Percentiles rank a stretch among this genome's conserved stretches.
phyloP scores from a whole-genome alignment of 257 asterid species.

The Knoxia roxburghii region DNA sequence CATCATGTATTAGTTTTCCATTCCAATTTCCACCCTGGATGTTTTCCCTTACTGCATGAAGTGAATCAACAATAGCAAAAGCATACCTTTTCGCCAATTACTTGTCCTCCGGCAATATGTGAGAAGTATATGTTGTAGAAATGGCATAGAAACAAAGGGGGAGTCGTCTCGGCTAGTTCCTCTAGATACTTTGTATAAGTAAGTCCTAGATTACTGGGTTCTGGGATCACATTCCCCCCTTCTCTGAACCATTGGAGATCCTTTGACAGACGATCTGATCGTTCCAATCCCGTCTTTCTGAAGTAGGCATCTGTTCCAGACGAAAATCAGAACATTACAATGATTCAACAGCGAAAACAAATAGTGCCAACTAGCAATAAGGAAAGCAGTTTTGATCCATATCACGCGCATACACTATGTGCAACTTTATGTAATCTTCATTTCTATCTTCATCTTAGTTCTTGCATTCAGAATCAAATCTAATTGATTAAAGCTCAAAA shows the following conservation, averaged over 20 bases:
- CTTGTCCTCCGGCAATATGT: constrained; percentile 88
- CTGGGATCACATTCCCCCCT: constrained; percentile 60
- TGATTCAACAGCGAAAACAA: not conserved
- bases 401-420: not conserved
- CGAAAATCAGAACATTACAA: constrained; percentile 7
- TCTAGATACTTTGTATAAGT: constrained; percentile 58
- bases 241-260: constrained; percentile 70
- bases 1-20: not conserved
- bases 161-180: constrained; percentile 70
- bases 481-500: too few relatives aligned
- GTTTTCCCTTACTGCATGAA: not conserved
- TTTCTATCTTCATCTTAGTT: not conserved
- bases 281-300: constrained; percentile 84
- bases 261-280: constrained; percentile 45
- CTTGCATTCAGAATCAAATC: too few relatives aligned
- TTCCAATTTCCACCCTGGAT: not conserved
- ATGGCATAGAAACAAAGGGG: constrained; percentile 70
- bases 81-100: constrained; percentile 69
- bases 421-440: not conserved
- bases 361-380: not conserved
- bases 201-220: constrained; percentile 68
- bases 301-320: constrained; percentile 71
- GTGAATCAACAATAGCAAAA: constrained; percentile 3
- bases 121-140: constrained; percentile 90
- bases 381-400: not conserved